Percentiles rank a stretch among this genome's conserved stretches.
These are phyloP conservation scores for Arachnomyces sp. DNA, from an alignment of 2,329 filamentous ascomycete genomes.

Conservation along the genomic window DNA sequence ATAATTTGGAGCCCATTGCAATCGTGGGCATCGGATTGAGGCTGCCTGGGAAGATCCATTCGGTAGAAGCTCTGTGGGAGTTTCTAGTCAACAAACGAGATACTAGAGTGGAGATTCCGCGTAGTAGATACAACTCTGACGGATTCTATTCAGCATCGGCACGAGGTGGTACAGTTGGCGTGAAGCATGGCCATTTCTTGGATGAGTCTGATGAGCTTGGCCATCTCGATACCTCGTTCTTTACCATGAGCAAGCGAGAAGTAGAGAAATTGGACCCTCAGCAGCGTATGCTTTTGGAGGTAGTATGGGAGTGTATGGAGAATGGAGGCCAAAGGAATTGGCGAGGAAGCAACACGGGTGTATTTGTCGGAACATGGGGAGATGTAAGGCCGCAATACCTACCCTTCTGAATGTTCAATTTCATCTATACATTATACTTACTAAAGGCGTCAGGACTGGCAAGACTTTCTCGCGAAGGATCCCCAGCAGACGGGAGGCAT, in stretches of 20 bases:
- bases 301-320: slow-evolving; percentile 5
- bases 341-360: slow-evolving; percentile 12
- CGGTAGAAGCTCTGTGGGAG: slow-evolving; percentile 16
- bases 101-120: slow-evolving; percentile 14
- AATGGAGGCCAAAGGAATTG: slow-evolving; percentile 7
- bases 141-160: slow-evolving; percentile 12
- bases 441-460: background rate
- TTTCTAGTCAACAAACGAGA: slow-evolving; percentile 11
- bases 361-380: slow-evolving; percentile 12
- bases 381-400: background rate
- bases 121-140: slow-evolving; percentile 16
- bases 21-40: slow-evolving; percentile 18
- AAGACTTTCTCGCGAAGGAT: slow-evolving; percentile 1
- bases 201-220: background rate
- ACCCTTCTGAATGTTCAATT: background rate
- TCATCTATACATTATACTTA: too few relatives aligned
- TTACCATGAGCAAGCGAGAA: slow-evolving; percentile 2
- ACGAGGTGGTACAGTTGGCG: background rate
- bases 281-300: slow-evolving; percentile 6
- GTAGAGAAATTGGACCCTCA: slow-evolving; percentile 4
- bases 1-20: slow-evolving; percentile 8
- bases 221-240: slow-evolving; percentile 6
- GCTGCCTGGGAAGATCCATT: slow-evolving; percentile 13
- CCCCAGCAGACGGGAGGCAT: background rate
- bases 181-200: slow-evolving; percentile 6